Evolutionary conservation across 441 rosid genomes (phyloP).

Genomic region (Gossypium aridum): DNA sequence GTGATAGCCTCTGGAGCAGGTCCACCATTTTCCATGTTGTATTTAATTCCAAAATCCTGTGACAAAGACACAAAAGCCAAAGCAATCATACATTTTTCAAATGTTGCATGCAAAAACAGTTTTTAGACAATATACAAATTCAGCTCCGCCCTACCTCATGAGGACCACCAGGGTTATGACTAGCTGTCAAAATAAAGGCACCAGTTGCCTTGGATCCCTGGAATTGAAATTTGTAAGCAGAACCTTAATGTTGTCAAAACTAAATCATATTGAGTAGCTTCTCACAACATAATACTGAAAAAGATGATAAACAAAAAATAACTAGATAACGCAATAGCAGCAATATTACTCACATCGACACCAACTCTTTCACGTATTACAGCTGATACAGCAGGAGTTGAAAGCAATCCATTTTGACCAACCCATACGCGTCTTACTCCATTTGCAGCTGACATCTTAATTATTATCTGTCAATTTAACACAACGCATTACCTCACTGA

Average conservation of each 20-base stretch:
- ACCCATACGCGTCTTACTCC: slow-evolving; percentile 94
- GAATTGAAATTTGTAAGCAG: slow-evolving; percentile 21
- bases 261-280: background rate
- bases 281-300: background rate
- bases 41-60: slow-evolving; percentile 98
- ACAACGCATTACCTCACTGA: background rate
- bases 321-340: background rate
- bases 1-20: slow-evolving; percentile 98
- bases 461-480: slow-evolving; percentile 53
- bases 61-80: slow-evolving; percentile 1
- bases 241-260: slow-evolving; percentile 11
- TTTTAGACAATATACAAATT: background rate
- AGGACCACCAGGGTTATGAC: slow-evolving; percentile 99
- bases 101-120: background rate
- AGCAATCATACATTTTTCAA: background rate
- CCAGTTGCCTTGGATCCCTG: slow-evolving; percentile 96
- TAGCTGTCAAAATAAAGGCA: slow-evolving; percentile 94
- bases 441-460: slow-evolving; percentile 93
- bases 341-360: slow-evolving; percentile 61
- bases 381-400: slow-evolving; percentile 98
- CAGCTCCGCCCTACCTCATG: slow-evolving; percentile 51
- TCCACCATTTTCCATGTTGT: slow-evolving; percentile 99
- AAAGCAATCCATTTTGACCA: slow-evolving; percentile 87
- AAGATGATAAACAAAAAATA: background rate
- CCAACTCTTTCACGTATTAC: slow-evolving; percentile 94